A percentile compares a stretch with the other conserved stretches of the same genome.
Conservation (phyloP, 805 yeast genomes). For the Teunomyces funiuensis region DNA sequence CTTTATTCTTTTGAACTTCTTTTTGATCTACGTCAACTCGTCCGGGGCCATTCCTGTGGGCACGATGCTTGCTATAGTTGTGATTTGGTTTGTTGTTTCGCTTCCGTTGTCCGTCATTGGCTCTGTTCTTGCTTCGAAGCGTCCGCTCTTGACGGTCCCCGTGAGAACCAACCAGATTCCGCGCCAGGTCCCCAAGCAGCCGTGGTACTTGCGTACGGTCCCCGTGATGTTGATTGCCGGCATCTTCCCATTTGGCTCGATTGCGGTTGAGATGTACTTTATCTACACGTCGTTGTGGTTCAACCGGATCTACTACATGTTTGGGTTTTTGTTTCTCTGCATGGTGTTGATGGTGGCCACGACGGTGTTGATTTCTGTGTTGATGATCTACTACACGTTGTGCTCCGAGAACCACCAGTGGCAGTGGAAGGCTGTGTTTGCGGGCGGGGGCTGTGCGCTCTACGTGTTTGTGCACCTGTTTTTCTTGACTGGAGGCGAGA, state of each 20-base stretch:
- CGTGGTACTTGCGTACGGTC: slow-evolving; percentile 70
- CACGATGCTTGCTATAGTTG: slow-evolving; percentile 76
- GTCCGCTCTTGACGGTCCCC: slow-evolving; percentile 61
- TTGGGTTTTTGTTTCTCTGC: slow-evolving; percentile 92
- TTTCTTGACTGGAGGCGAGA: slow-evolving; percentile 62
- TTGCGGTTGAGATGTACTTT: slow-evolving; percentile 93
- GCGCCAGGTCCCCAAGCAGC: slow-evolving; percentile 91
- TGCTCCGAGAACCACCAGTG: slow-evolving; percentile 92
- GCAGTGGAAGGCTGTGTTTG: slow-evolving; percentile 92
- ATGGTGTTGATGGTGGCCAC: slow-evolving; percentile 80
- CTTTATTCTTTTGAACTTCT: slow-evolving; percentile 74
- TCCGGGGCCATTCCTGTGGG: slow-evolving; percentile 96
- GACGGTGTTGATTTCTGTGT: slow-evolving; percentile 73
- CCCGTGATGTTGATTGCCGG: slow-evolving; percentile 79
- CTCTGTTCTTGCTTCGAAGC: slow-evolving; percentile 73
- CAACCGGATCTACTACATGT: slow-evolving; percentile 92
- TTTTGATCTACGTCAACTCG: slow-evolving; percentile 72
- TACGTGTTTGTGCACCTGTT: slow-evolving; percentile 85
- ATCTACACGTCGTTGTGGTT: slow-evolving; percentile 91
- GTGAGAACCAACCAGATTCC: slow-evolving; percentile 94
- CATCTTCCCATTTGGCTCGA: slow-evolving; percentile 90
- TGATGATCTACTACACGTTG: slow-evolving; percentile 79
- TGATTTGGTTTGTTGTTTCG: slow-evolving; percentile 83
- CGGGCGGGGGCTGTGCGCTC: slow-evolving; percentile 85
- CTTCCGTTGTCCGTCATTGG: slow-evolving; percentile 83